Base-by-base conservation (phyloP, 495 filamentous ascomycete genomes). In the Cercophora samala region DNA sequence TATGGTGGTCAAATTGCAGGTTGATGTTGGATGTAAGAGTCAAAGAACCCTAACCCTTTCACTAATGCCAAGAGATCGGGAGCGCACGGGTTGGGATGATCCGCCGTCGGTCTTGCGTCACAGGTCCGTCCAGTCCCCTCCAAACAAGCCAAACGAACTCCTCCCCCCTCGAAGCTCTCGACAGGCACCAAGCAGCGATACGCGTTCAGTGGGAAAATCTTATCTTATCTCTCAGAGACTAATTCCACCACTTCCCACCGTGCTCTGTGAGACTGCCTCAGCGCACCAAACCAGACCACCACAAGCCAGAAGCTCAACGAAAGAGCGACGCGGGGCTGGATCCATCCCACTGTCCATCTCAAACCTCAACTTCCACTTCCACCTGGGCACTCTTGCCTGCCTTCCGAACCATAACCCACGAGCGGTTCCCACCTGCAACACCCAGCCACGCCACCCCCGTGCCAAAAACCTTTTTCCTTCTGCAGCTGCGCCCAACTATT, bases 31-130 rank as follows among this genome's bases (percentile, higher is more conserved):
- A 46, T 1, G 37, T 46, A 2, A 11, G 13, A 46, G 37, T 46
- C 6, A 1, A 46, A 9, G 6, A 17, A 46, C 37, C 37, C 37
- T 46, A 46, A 46, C 37, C 37, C 37, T 46, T 5, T 2, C 2
- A 3, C n/a, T n/a, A 2, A 9, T 46, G 37, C 37, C 37, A 46
- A 46, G 37, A 46, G 15, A 46, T 46, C 37, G 37, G 37, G 37
- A 32, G 29, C 29, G 29, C 29, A 8, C 29, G 29, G 29, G 29
- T 32, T 32, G 29, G 29, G 29, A 32, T 54, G 52, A 56, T 56
- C 53, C 53, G 22, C 53, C 53, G 53, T 56, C 53, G 53, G n/a
- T 56, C 53, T 56, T 56, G 53, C 53, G 53, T 56, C 53, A 56
- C 53, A 56, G 53, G 53, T 56, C 17, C 52, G 53, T 56, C 17